These are phyloP conservation scores for Coccinonectria pachysandricola DNA, from an alignment of 2,329 filamentous ascomycete genomes.

Conservation along the genomic window DNA sequence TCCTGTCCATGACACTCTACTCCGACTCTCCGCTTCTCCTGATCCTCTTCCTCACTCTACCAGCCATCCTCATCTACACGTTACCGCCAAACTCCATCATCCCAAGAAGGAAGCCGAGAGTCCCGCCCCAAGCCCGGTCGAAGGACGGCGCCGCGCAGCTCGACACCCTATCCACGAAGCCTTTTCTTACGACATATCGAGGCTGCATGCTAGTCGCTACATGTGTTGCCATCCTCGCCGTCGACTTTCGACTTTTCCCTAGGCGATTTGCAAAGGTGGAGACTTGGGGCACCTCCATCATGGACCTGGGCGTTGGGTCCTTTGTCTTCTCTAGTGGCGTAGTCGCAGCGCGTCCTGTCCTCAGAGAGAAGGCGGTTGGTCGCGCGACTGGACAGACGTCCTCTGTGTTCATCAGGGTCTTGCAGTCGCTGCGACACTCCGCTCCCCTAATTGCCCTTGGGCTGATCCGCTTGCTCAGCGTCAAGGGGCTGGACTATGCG, in stretches of 20 bases:
- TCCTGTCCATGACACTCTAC: slow-evolving; percentile 83
- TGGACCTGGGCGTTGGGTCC: slow-evolving; percentile 94
- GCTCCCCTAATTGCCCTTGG: slow-evolving; percentile 74
- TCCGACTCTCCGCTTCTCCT: slow-evolving; percentile 64
- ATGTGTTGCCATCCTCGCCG: slow-evolving; percentile 85
- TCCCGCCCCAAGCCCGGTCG: slow-evolving; percentile 33
- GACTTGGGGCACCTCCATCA: slow-evolving; percentile 98
- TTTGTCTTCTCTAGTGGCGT: slow-evolving; percentile 93
- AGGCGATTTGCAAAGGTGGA: slow-evolving; percentile 95
- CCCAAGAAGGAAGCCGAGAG: slow-evolving; percentile 36
- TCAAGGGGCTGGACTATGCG: slow-evolving; percentile 91
- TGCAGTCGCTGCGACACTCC: slow-evolving; percentile 65
- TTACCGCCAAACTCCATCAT: slow-evolving; percentile 30
- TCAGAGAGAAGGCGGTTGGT: slow-evolving; percentile 54
- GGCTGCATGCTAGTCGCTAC: slow-evolving; percentile 87
- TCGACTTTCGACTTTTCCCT: slow-evolving; percentile 89
- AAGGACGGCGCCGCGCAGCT: slow-evolving; percentile 20
- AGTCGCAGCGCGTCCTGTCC: slow-evolving; percentile 72
- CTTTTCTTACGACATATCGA: slow-evolving; percentile 86
- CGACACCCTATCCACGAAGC: slow-evolving; percentile 62
- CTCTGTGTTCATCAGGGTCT: slow-evolving; percentile 47
- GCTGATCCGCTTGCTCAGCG: slow-evolving; percentile 69
- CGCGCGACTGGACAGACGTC: slow-evolving; percentile 37
- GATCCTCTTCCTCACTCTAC: slow-evolving; percentile 61
- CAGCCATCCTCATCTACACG: slow-evolving; percentile 53